phyloP scores from a whole-genome alignment of 164 flowering plant species.

The Macadamia integrifolia region DNA sequence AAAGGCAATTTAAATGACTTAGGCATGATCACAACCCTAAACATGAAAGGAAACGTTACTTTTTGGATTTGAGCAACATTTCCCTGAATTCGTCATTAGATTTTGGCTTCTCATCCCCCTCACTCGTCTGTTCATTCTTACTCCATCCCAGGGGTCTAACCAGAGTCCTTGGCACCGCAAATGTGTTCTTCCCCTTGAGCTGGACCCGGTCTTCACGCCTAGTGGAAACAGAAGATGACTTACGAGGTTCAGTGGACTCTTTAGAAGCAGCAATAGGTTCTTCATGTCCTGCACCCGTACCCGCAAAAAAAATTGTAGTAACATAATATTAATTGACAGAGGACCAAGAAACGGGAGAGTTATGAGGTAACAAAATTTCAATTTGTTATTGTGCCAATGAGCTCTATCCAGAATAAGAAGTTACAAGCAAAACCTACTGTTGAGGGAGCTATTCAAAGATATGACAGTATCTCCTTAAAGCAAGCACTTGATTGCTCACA shows the following conservation, averaged over 20 bases:
- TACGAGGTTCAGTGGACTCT: slow-evolving; percentile 8
- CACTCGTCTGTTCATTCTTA: slow-evolving; percentile 24
- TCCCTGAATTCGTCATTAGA: slow-evolving; percentile 88
- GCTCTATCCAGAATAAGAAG: too few species aligned
- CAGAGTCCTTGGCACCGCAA: slow-evolving; percentile 66
- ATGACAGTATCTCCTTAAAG: too few species aligned
- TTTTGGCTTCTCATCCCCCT: slow-evolving; percentile 49
- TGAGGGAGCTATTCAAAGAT: too few species aligned
- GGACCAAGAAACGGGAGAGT: neutral
- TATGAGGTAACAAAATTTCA: too few species aligned
- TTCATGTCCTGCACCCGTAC: slow-evolving; percentile 8
- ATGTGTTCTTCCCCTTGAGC: slow-evolving; percentile 73
- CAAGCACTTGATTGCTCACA: too few species aligned
- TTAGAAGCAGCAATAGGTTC: slow-evolving; percentile 14
- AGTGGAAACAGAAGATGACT: slow-evolving; percentile 7
- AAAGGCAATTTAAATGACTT: too few species aligned
- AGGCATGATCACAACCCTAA: too few species aligned
- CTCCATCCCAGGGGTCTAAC: slow-evolving; percentile 43
- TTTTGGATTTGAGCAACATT: slow-evolving; percentile 39
- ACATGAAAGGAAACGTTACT: too few species aligned
- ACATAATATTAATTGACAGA: neutral
- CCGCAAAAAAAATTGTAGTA: slow-evolving; percentile 1
- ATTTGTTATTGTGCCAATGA: too few species aligned
- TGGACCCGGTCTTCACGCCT: slow-evolving; percentile 23
- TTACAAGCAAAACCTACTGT: too few species aligned